These are phyloP conservation scores for Acer negundo DNA, from an alignment of 345 rosid species.

Conservation along the genomic window DNA sequence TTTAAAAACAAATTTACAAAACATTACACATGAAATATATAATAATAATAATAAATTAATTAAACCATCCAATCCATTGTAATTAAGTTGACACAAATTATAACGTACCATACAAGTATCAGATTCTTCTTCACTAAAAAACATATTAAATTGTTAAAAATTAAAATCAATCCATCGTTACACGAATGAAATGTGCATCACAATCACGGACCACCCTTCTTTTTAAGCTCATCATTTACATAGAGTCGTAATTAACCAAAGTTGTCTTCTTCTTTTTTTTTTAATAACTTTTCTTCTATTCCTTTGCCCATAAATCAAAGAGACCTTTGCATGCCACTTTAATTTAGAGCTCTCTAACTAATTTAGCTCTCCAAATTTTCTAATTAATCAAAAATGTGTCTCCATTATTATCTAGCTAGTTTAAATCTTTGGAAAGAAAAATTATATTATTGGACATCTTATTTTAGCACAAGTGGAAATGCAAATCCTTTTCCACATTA, in stretches of 20 bases:
- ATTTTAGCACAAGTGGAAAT: no score
- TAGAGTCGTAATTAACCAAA: not conserved
- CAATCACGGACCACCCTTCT: not conserved
- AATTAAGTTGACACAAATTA: not conserved
- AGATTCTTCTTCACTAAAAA: not conserved
- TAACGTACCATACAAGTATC: not conserved
- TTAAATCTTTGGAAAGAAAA: not conserved
- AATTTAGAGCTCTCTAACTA: not conserved
- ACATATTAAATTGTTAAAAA: not conserved
- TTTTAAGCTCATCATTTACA: not conserved
- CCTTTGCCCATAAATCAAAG: not conserved
- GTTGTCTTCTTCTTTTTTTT: not conserved
- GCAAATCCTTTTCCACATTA: no score
- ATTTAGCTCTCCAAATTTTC: not conserved
- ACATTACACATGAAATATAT: no score
- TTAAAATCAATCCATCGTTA: not conserved
- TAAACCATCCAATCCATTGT: no score
- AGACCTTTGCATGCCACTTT: slow-evolving; percentile 9
- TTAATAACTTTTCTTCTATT: not conserved
- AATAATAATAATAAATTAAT: no score
- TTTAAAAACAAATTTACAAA: no score
- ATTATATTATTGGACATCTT: no score
- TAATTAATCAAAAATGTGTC: not conserved
- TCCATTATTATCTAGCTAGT: not conserved
- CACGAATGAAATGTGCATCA: not conserved